Evolutionary conservation across 2,329 filamentous ascomycete species (phyloP), one percentile per base, ranked within the genome.

Genomic region (Trichocomaceae sp.): DNA sequence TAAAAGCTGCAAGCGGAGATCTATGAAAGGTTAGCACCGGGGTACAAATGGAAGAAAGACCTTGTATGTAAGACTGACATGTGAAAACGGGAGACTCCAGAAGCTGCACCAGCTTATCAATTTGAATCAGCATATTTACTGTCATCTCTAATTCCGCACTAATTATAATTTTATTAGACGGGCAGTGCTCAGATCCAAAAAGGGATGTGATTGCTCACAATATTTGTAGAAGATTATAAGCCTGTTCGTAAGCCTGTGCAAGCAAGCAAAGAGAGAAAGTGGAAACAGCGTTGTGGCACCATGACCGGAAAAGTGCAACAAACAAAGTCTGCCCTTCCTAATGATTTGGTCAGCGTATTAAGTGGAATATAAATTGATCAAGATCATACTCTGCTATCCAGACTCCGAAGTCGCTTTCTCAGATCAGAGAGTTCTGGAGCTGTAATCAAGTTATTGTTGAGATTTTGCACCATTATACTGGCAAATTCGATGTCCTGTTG

Each of bases 361-460:
- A 23, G 41, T 17, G 19, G n/a, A 31, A 33, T 5, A 35, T n/a
- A 29, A 7, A 2, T 35, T 23, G 8, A 49, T 47, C 41, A 15
- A 10, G n/a, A n/a, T 60, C 57, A 42, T 73, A 87, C 86, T 74
- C 85, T 91, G 9, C 86, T 90, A 69, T 99, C 93, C 1, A 96
- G 77, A 63, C 96, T 99, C 33, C 93, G 82, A 50, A 99, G 76
- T 44, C 93, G 80, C 70, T 96, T 96, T 46, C 93, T 84, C 59
- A 99, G 78, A 63, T 97, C 95, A 1, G 89, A 84, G 29, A 99
- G 77, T 71, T 99, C 91, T 0, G 95, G 93, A 0, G 95, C 93
- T 1, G 95, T 99, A 61, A 99, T 96, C 53, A 99, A 84, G 64
- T 99, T 99, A 71, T 99, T 99, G 75, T 99, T 99, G 51, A 99